Base-by-base conservation (phyloP, 768 basidiomycete genomes). In the Auriscalpium vulgare region DNA sequence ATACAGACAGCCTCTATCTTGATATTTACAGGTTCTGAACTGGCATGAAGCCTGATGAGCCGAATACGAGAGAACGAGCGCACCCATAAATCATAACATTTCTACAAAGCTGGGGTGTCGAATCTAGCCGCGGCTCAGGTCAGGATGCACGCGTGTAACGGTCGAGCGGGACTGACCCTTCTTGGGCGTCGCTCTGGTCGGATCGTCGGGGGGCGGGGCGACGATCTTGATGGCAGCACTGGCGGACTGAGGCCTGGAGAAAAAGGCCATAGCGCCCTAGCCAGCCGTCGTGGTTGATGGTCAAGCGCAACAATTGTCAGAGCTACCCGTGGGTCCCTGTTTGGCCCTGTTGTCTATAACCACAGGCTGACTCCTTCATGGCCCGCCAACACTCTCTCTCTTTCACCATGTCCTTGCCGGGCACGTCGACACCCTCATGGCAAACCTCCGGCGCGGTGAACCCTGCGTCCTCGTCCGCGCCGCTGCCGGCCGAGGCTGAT, bases 61-160 rank as follows among this genome's bases (percentile, higher is more conserved):
- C 4, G 29, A 29, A 29, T 29, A 29, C 29, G 29, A 29, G 29
- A 29, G 2, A 21, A 29, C 3, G 59, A 69, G 61, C 72, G 47
- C 61, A 94, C 92, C 94, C 93, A 67, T 94, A 88, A 60, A 95
- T 94, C 68, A 88, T 74, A 51, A 94, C 83, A 75, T 97, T 95
- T 66, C 89, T 84, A 72, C 93, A 97, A 65, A 93, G 87, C 53
- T 87, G 81, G 68, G 85, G 84, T 13, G 80, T 77, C 47, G 81
- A 76, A 72, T 89, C 87, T 88, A 65, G 44, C 44, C 59, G 21
- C 23, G 48, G 40, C 14, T 19, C 61, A 53, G 50, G 47, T 53
- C 48, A 55, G 50, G 56, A 54, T 46, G 61, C n/a, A n/a, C n/a
- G n/a, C 54, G 53, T 29, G 29, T 29, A 53, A 51, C 37, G 57